phyloP scores from a whole-genome alignment of 1,284 basidiomycete genomes.

The Singerocomus inundabilis region DNA sequence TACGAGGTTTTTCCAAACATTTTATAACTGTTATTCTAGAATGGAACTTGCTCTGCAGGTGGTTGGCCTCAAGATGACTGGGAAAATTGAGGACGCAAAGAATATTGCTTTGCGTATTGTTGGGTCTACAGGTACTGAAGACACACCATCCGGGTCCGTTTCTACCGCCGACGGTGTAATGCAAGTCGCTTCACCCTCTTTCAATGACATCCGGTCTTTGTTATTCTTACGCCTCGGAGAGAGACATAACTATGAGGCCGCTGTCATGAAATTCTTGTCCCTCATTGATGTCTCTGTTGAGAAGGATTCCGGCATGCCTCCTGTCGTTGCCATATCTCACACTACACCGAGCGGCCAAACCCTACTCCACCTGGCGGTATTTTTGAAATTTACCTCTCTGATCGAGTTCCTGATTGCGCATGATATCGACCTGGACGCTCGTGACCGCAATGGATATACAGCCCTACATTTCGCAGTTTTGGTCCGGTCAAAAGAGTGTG shows the following conservation, averaged over 20 bases:
- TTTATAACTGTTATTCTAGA: constrained; percentile 40
- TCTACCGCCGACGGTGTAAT: constrained; percentile 44
- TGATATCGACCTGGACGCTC: constrained; percentile 77
- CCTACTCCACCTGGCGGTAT: constrained; percentile 83
- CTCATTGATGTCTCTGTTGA: constrained; percentile 63
- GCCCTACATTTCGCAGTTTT: constrained; percentile 87
- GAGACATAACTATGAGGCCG: constrained; percentile 67
- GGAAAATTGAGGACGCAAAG: constrained; percentile 89
- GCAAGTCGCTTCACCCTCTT: constrained; percentile 47
- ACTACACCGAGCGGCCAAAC: constrained; percentile 73
- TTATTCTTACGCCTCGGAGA: constrained; percentile 53
- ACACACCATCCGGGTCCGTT: constrained; percentile 32
- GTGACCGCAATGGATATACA: constrained; percentile 90
- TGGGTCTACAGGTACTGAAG: constrained; percentile 55
- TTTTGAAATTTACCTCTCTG: constrained; percentile 77
- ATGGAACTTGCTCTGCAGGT: constrained; percentile 96
- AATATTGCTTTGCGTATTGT: constrained; percentile 88
- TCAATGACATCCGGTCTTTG: constrained; percentile 52
- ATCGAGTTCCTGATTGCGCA: constrained; percentile 71
- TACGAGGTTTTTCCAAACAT: constrained; percentile 8
- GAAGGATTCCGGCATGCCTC: constrained; percentile 38
- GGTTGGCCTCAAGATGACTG: constrained; percentile 95
- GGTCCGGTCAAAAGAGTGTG: constrained; percentile 64
- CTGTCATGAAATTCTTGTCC: constrained; percentile 77
- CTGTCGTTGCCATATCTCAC: constrained; percentile 56